Percentiles rank a stretch among this genome's conserved stretches.
These are phyloP conservation scores for Marasmius tenuissimus DNA, from an alignment of 1,284 basidiomycete genomes.

Conservation along the genomic window DNA sequence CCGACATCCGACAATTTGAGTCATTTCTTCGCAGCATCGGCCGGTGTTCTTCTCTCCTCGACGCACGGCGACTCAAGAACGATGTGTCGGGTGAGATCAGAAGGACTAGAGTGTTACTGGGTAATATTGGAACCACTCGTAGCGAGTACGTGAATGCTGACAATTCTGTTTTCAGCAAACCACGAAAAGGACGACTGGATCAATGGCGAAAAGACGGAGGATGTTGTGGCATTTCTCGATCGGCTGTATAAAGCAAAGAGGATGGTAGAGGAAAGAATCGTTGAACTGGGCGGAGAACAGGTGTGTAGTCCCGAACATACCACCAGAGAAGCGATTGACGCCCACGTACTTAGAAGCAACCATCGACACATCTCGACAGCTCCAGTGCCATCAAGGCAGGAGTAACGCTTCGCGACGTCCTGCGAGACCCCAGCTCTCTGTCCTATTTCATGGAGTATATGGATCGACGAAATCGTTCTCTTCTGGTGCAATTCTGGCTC, in stretches of 20 bases:
- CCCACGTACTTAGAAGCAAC: conserved; percentile 22
- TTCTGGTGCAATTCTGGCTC: conserved; percentile 95
- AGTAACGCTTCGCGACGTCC: conserved; percentile 69
- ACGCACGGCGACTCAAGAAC: conserved; percentile 87
- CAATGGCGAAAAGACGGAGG: conserved; percentile 78
- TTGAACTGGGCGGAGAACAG: conserved; percentile 67
- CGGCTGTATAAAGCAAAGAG: conserved; percentile 86
- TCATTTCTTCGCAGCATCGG: conserved; percentile 85
- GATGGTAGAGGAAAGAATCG: conserved; percentile 84
- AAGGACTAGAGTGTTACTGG: conserved; percentile 69
- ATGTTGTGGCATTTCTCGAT: conserved; percentile 84
- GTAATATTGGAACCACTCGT: conserved; percentile 36
- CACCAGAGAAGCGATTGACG: neutral
- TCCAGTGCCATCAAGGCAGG: conserved; percentile 33
- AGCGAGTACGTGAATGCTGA: neutral
- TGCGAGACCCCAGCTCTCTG: conserved; percentile 85
- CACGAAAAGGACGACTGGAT: conserved; percentile 86
- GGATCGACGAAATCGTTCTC: conserved; percentile 83
- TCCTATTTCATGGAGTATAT: conserved; percentile 98
- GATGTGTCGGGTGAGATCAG: conserved; percentile 88
- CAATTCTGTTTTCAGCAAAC: conserved; percentile 47
- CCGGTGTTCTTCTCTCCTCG: conserved; percentile 78
- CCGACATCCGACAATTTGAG: conserved; percentile 82
- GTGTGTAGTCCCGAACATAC: conserved; percentile 43
- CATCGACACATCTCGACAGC: conserved; percentile 36